Evolutionary conservation across 2,329 filamentous ascomycete genomes (phyloP), one percentile per base, ranked within the genome.

Genomic region (Pezicula neosporulosa): DNA sequence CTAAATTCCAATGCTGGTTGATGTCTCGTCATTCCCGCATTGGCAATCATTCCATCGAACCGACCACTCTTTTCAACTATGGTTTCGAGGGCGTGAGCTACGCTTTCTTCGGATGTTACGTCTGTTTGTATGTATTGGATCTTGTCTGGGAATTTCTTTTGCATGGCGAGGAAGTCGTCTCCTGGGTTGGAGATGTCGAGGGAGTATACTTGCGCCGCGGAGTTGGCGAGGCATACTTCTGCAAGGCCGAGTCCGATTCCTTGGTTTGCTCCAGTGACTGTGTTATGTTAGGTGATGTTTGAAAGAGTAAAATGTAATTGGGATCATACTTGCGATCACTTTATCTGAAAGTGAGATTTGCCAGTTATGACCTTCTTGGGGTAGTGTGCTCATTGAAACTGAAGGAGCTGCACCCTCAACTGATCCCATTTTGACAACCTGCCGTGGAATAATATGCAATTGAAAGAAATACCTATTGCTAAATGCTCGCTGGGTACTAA

Each of bases 21-120:
- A 56, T 79, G 77, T 57, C 77, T 76, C 13, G 76, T 80, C 15
- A 71, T 64, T 9, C 76, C 76, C 0, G 76, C 76, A 51, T 80
- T 78, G 21, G 69, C 71, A 3, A 78, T 73, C 66, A 80, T 75
- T 10, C 76, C 76, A 50, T 78, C 71, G 6, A 78, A 55, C 4
- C 65, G 69, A 4, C 75, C 75, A 0, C 65, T 66, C 48, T 76
- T 66, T 9, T 58, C 58, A 3, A 78, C 57, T 8, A 78, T 74
- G 44, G 66, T 61, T 49, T 77, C 73, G 1, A 78, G 62, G 2
- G 73, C 74, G 3, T 65, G 63, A 3, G 68, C 67, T 38, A 77
- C 70, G n/a, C 62, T 73, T 1, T 64, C 64, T 59, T 78, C 74
- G 21, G 73, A 66, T 0, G 75, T 77, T 1, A 78, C 72, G 56